Conservation (phyloP, 2,329 filamentous ascomycete genomes). For the Diaporthe velutina region DNA sequence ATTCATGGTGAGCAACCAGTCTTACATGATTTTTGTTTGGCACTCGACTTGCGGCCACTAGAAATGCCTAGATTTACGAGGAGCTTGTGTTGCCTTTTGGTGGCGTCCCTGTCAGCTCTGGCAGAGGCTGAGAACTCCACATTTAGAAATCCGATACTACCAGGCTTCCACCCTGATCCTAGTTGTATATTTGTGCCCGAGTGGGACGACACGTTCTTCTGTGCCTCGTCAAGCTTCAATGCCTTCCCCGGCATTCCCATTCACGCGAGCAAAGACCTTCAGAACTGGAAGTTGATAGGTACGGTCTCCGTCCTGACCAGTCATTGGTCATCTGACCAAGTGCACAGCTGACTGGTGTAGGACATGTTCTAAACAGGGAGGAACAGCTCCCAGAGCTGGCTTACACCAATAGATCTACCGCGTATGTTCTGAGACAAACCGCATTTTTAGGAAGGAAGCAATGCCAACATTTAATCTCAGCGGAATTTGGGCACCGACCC, state of each 20-base stretch:
- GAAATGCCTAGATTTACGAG: background rate
- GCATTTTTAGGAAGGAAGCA: background rate
- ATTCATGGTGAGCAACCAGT: too few species aligned
- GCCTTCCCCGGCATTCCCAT: constrained; percentile 59
- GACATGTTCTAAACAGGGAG: constrained; percentile 51
- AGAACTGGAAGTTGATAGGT: constrained; percentile 55
- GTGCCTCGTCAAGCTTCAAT: constrained; percentile 58
- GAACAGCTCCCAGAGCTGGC: constrained; percentile 51
- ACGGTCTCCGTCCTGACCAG: background rate
- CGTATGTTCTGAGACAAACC: constrained; percentile 35
- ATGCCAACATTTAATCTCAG: constrained; percentile 33
- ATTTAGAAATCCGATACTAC: constrained; percentile 55
- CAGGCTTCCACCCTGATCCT: constrained; percentile 59
- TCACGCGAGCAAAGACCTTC: constrained; percentile 58
- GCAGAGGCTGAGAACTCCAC: constrained; percentile 43
- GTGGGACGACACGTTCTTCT: constrained; percentile 56
- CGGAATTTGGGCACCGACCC: constrained; percentile 51
- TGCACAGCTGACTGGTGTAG: constrained; percentile 38
- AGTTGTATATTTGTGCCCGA: constrained; percentile 55
- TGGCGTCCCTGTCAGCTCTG: background rate
- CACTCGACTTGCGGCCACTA: background rate
- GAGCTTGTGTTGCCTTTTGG: background rate
- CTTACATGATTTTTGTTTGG: background rate
- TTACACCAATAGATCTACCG: constrained; percentile 49
- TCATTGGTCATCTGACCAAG: too few species aligned